Base-by-base conservation (phyloP, 345 rosid genomes). In the Trapa bicornis region DNA sequence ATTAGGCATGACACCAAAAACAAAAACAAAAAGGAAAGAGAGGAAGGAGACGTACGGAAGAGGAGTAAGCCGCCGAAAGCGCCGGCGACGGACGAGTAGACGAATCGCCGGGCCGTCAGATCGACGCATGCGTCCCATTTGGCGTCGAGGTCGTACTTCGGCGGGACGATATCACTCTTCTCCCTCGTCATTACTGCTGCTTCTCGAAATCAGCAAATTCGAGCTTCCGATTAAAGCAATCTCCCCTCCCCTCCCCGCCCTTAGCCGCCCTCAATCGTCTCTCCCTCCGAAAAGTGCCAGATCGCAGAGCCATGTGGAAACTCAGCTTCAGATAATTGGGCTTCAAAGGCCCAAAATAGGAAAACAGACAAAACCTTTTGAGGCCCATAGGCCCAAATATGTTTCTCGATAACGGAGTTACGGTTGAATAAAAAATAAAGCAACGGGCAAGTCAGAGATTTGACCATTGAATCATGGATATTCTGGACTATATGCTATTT, bases 41-140 rank as follows among this genome's bases (percentile, higher is more conserved):
- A 8, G 6, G 54, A 11, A 43, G 48, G 41, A 60, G 22, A 76
- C 89, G 73, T 50, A 90, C 98, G 82, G 91, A 91, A 94, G 75
- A 94, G 72, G 17, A 91, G 91, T 70, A 94, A 88, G 70, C 95
- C 97, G 65, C 82, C 81, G 58, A 88, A 85, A 32, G 89, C 91
- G 66, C 99, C 95, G 67, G 83, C 91, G 70, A 85, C 56, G 72
- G 99, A 83, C 6, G 96, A 84, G 85, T 91, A 94, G 29, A 86
- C 86, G 75, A 83, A 76, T 47, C 97, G 92, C 35, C 96, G 99
- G 52, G 83, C 73, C 2, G 95, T 80, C 67, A 91, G 95, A 79
- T 91, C 97, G 76, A 88, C 67, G 79, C 96, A 94, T 12, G 84
- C 87, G 78, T 91, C 96, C 96, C 96, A 94, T 74, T 94, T 91